These are phyloP conservation scores for Lichtheimia ornata DNA, from an alignment of 371 early-diverging fungal genomes.

Conservation along the genomic window DNA sequence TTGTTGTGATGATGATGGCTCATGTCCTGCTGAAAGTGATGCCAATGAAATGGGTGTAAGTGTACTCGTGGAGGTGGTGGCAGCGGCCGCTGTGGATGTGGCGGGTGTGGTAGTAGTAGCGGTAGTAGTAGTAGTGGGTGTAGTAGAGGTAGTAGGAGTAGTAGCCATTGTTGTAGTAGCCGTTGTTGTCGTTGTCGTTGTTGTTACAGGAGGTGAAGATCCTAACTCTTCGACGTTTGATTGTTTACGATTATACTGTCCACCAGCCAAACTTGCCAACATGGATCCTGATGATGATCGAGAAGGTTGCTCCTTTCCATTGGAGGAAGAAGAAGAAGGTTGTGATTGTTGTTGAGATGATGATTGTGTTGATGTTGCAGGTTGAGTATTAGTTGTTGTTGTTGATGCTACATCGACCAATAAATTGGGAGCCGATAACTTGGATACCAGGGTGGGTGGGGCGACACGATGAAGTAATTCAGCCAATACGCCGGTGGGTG, in stretches of 20 bases:
- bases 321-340: too few relatives aligned
- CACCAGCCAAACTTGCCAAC: slow-evolving; percentile 40
- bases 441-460: slow-evolving; percentile 39
- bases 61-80: not conserved
- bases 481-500: slow-evolving; percentile 31
- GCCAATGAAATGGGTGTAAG: slow-evolving; percentile 27
- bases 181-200: slow-evolving; percentile 4
- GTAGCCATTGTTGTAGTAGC: slow-evolving; percentile 6
- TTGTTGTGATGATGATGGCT: not conserved
- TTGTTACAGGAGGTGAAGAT: slow-evolving; percentile 12
- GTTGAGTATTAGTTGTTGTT: slow-evolving; percentile 11
- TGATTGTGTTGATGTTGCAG: slow-evolving; percentile 9
- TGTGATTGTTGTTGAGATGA: not conserved
- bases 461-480: slow-evolving; percentile 36
- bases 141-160: too few relatives aligned
- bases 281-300: slow-evolving; percentile 26
- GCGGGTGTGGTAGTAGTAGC: not conserved
- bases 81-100: too few relatives aligned
- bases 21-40: slow-evolving; percentile 23
- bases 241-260: slow-evolving; percentile 23
- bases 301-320: not conserved
- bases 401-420: slow-evolving; percentile 35
- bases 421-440: slow-evolving; percentile 45
- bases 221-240: slow-evolving; percentile 9
- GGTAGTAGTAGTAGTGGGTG: slow-evolving; percentile 6